Evolutionary conservation across 352 stramenopile species (phyloP).

Genomic region (Phytophthora tubulina): DNA sequence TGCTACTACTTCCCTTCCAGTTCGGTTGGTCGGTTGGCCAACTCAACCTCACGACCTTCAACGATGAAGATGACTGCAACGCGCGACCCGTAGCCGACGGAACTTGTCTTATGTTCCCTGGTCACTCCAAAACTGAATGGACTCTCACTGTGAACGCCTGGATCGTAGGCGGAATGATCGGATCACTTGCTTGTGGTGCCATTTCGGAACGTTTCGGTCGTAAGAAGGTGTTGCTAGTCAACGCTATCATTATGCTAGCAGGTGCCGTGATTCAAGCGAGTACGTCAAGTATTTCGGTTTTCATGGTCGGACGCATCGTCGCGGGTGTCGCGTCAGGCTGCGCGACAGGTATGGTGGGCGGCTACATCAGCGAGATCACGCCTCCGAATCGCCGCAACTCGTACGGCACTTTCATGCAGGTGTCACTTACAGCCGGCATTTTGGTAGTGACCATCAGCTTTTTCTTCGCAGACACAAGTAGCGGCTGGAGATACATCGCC

Average conservation of each 20-base stretch:
- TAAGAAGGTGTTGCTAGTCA: conserved; percentile 46
- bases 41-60: conserved; percentile 48
- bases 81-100: conserved; percentile 42
- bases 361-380: conserved; percentile 58
- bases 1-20: conserved; percentile 56
- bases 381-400: conserved; percentile 44
- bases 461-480: conserved; percentile 42
- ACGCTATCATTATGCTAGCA: conserved; percentile 47
- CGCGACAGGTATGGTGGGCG: conserved; percentile 43
- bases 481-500: conserved; percentile 44
- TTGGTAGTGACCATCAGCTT: conserved; percentile 52
- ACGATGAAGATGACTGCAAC: conserved; percentile 53
- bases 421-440: conserved; percentile 47
- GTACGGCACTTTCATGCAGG: conserved; percentile 52
- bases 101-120: conserved; percentile 41
- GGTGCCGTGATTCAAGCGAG: conserved; percentile 46
- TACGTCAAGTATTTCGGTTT: conserved; percentile 40
- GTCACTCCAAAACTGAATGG: conserved; percentile 49
- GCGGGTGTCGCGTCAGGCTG: conserved; percentile 50
- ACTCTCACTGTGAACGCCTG: conserved; percentile 60
- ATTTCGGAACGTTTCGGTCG: conserved; percentile 54
- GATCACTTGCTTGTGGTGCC: conserved; percentile 44
- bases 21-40: conserved; percentile 61
- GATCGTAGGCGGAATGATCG: conserved; percentile 68
- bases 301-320: conserved; percentile 51